Base-by-base conservation (phyloP, 768 basidiomycete genomes). In the Leccinum sublutescens region DNA sequence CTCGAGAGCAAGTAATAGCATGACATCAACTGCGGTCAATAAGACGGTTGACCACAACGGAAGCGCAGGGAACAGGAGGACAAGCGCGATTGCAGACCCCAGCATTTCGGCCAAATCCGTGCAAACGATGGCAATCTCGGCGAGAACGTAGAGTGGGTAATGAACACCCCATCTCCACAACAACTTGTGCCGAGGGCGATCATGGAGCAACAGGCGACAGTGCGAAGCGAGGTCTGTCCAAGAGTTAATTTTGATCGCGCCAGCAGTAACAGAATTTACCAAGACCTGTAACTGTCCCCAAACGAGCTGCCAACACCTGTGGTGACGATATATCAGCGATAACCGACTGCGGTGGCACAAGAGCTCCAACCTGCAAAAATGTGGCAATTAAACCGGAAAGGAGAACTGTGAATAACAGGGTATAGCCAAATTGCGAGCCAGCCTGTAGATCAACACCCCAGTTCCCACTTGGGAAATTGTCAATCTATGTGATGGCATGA, bases 381-480 rank as follows among this genome's bases (percentile, higher is more conserved):
- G 89, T 87, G 15, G 92, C 94, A 56, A 91, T 86, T 8, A 95
- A 62, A 10, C 93, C 93, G 2, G 95, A 79, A 19, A 97, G 71
- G 6, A 97, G 80, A 11, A 98, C 87, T 15, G 92, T 79, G 73
- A 96, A 95, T 31, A 98, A 81, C 14, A 95, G 79, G 60, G 82
- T 83, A 74, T 96, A 97, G 1, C 95, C 94, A 69, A 82, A 95
- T 57, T 86, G 72, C 19, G 89, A 89, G 10, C 93, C 93, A 1
- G 93, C 93, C 73, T 91, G 88, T 8, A 95, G 77, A 75, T 95
- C 93, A 15, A 94, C 93, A 17, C 88, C 85, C 93, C 93, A 94
- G 68, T 95, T 95, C 29, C 93, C 91, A 19, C 87, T 88, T 55
- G 15, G 36, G 33, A 50, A 27, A 47, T 45, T 38, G 50, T 58